Evolutionary conservation across 2,329 filamentous ascomycete genomes (phyloP), one percentile per base, ranked within the genome.

Genomic region (Biscogniauxia mediterranea): DNA sequence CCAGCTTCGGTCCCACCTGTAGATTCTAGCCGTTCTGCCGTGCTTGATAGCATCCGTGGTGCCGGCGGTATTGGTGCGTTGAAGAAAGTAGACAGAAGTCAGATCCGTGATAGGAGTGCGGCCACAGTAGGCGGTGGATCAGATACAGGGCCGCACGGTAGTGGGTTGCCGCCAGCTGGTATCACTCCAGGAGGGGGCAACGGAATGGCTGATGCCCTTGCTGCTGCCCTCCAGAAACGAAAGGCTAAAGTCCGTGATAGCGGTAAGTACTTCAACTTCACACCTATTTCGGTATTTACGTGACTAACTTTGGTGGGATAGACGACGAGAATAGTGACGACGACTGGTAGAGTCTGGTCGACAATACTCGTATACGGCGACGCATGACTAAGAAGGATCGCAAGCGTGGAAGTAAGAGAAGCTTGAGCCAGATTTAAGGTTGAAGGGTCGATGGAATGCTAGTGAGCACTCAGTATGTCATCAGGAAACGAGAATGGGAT

Each of bases 181-280:
- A 74, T 82, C 52, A 75, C 80, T n/a, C 74, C 80, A 55, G 74
- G 79, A 55, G 83, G 83, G 52, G 83, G 81, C 19, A 83, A 87
- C 59, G 88, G 86, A 42, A 86, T 97, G 83, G 92, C 92, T 21
- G 92, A 90, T 78, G 93, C 92, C 54, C 79, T 97, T 69, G 91
- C 91, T 62, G 89, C 87, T 62, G 90, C 89, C 60, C 77, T 93
- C 69, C 86, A 89, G 72, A 90, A 91, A 79, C 85, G 94, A 76
- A 97, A 97, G 81, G 87, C 92, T 77, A 97, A 96, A 82, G 94
- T 97, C 74, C 92, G 91, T 78, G 89, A 91, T 75, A 96, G 92
- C 82, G 94, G 94, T 97, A 86, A 87, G 91, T 89, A 60, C 61
- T 55, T 56, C 26, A 19, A 8, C 56, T 56, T 19, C 7, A 70